A percentile compares a stretch with the other conserved stretches of the same genome.
Evolutionary conservation across 2,329 filamentous ascomycete genomes (phyloP).

Genomic region (Talaromyces sp.): DNA sequence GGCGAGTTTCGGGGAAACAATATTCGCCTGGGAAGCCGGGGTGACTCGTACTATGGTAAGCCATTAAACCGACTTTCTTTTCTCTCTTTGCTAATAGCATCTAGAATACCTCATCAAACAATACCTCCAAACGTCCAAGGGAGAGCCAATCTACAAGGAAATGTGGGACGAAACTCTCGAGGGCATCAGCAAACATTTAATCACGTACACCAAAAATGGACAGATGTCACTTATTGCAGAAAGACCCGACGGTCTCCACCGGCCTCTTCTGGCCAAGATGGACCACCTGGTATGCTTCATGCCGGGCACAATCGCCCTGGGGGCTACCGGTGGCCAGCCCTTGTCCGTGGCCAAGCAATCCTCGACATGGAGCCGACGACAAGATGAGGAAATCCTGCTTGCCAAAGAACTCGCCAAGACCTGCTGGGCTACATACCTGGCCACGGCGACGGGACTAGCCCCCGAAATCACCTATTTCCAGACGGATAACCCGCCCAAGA

Average conservation of each 20-base stretch:
- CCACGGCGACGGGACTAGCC: conserved; percentile 83
- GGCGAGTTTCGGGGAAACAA: conserved; percentile 78
- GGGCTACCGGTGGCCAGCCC: conserved; percentile 70
- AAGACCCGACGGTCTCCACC: conserved; percentile 66
- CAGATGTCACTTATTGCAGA: conserved; percentile 88
- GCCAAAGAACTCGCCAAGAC: conserved; percentile 91
- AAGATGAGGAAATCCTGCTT: conserved; percentile 82
- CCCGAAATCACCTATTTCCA: conserved; percentile 92
- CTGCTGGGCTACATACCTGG: conserved; percentile 96
- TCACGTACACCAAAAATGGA: conserved; percentile 78
- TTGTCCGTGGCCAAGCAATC: conserved; percentile 69
- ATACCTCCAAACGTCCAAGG: conserved; percentile 84
- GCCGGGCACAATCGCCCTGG: conserved; percentile 90
- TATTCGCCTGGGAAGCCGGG: conserved; percentile 85
- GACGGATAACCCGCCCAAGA: conserved; percentile 61
- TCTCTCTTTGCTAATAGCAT: background rate
- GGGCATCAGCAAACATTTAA: conserved; percentile 84
- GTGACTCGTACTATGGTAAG: conserved; percentile 84
- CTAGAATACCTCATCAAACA: conserved; percentile 95
- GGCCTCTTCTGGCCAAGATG: conserved; percentile 77
- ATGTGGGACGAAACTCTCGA: conserved; percentile 86
- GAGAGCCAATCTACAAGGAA: conserved; percentile 79
- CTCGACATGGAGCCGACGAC: conserved; percentile 66
- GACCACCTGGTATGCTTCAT: conserved; percentile 97
- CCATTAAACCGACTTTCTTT: background rate